phyloP scores from a whole-genome alignment of 2,329 filamentous ascomycete species.

The Chaetomiaceae sp. region DNA sequence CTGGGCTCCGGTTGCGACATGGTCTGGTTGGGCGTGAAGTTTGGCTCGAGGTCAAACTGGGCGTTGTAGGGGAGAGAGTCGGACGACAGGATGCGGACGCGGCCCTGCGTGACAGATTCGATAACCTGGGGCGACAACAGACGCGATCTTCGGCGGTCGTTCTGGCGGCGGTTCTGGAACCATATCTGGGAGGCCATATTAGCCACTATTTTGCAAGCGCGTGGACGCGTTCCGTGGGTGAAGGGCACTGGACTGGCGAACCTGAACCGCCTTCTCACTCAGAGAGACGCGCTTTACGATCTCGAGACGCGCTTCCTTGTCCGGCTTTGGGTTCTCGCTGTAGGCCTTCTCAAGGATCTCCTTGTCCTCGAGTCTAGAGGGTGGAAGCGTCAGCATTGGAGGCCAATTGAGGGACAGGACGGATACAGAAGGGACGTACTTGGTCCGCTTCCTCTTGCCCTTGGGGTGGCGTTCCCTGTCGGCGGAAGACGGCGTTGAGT shows the following conservation, averaged over 20 bases:
- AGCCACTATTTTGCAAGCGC: slow-evolving; percentile 22
- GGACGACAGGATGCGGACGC: slow-evolving; percentile 48
- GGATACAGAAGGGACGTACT: slow-evolving; percentile 44
- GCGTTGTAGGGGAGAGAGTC: slow-evolving; percentile 36
- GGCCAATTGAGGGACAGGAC: background rate
- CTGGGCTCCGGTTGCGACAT: slow-evolving; percentile 13
- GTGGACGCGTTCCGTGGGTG: background rate
- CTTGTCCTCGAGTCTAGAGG: slow-evolving; percentile 75
- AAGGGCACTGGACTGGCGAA: slow-evolving; percentile 45
- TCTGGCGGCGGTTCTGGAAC: slow-evolving; percentile 95
- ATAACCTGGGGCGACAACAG: slow-evolving; percentile 77
- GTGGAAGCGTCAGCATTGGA: slow-evolving; percentile 22
- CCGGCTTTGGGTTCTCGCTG: slow-evolving; percentile 78
- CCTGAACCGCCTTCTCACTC: slow-evolving; percentile 95
- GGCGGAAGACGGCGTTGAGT: background rate
- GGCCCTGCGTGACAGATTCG: slow-evolving; percentile 54
- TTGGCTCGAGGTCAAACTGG: slow-evolving; percentile 21
- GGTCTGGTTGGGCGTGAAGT: slow-evolving; percentile 4
- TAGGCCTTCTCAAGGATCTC: slow-evolving; percentile 83
- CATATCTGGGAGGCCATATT: slow-evolving; percentile 63
- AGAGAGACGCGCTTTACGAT: slow-evolving; percentile 83
- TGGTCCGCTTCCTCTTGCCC: slow-evolving; percentile 59
- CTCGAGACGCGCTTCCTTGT: slow-evolving; percentile 78
- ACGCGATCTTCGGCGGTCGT: slow-evolving; percentile 82
- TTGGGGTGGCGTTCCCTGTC: slow-evolving; percentile 46